Evolutionary conservation across 2,329 filamentous ascomycete genomes (phyloP), one percentile per base, ranked within the genome.

Genomic region (Colletotrichum godetiae): DNA sequence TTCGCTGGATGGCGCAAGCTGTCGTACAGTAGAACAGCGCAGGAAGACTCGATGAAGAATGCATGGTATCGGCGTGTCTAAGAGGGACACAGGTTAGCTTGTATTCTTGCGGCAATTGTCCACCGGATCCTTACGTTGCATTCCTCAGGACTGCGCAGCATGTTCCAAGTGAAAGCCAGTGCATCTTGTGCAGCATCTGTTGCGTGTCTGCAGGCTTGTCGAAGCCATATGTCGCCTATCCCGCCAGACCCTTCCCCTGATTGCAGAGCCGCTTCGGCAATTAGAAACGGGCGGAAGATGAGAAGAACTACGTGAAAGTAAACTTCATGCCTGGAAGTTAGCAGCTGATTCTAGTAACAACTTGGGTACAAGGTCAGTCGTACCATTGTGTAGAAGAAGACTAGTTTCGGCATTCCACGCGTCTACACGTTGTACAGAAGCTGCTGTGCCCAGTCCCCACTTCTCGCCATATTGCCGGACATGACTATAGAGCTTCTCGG

Each of bases 161-260:
- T 74, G 33, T 56, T 74, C 13, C 33, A 53, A 1, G 71, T 74
- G 33, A 77, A 78, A 13, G 78, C 69, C 22, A 79, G 75, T 13
- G 76, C 76, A 67, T 80, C 79, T 52, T 80, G 79, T 6, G 79
- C 79, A 10, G 79, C 77, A 57, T 80, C 78, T 33, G 76, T 77
- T 1, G 79, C 79, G 31, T 77, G 75, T 61, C 79, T 68, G 57
- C 79, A 80, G 1, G 79, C 79, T 33, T 79, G 78, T 55, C 79
- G 72, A 10, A 80, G 75, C 79, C 79, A 80, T 72, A 80, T 80
- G 5, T 74, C 64, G 10, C 77, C 74, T n/a, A 77, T 68, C 12
- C 63, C 72, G 27, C 78, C 42, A 3, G 70, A 37, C 4, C 52
- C 60, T 13, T 64, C 62, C 1, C 70, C 70, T 2, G 70, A 73